Evolutionary conservation across 2,329 filamentous ascomycete species (phyloP).

Genomic region (Thelonectria rubi): DNA sequence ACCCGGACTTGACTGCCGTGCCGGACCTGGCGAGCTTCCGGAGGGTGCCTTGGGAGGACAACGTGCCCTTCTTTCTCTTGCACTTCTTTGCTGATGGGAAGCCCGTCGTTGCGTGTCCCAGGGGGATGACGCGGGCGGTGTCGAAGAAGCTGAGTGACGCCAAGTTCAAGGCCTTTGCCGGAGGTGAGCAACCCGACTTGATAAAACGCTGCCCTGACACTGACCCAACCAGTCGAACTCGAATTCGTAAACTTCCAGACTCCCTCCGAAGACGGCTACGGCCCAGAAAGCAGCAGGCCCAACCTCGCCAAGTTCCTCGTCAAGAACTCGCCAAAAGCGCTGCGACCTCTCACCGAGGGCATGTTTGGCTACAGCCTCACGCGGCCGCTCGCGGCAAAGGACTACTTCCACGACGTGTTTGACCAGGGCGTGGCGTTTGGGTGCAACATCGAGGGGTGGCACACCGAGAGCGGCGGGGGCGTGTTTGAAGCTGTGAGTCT

Average conservation of each 20-base stretch:
- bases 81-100: slow-evolving; percentile 78
- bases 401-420: slow-evolving; percentile 82
- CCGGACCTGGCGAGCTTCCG: slow-evolving; percentile 76
- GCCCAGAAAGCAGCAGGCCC: slow-evolving; percentile 54
- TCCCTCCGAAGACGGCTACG: slow-evolving; percentile 42
- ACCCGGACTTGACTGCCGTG: slow-evolving; percentile 77
- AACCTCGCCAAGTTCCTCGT: slow-evolving; percentile 73
- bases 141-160: slow-evolving; percentile 68
- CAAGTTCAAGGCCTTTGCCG: slow-evolving; percentile 77
- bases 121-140: slow-evolving; percentile 70
- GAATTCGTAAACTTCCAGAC: slow-evolving; percentile 67
- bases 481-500: slow-evolving; percentile 25
- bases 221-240: slow-evolving; percentile 70
- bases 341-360: slow-evolving; percentile 78
- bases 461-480: slow-evolving; percentile 82
- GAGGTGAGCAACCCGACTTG: slow-evolving; percentile 62
- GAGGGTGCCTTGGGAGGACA: slow-evolving; percentile 81
- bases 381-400: slow-evolving; percentile 78
- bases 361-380: slow-evolving; percentile 88
- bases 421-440: slow-evolving; percentile 75
- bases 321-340: slow-evolving; percentile 68
- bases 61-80: slow-evolving; percentile 79
- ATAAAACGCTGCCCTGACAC: background rate
- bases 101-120: slow-evolving; percentile 75
- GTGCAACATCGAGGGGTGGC: slow-evolving; percentile 82